Evolutionary conservation across 441 rosid species (phyloP).

Genomic region (Oxalis stricta): DNA sequence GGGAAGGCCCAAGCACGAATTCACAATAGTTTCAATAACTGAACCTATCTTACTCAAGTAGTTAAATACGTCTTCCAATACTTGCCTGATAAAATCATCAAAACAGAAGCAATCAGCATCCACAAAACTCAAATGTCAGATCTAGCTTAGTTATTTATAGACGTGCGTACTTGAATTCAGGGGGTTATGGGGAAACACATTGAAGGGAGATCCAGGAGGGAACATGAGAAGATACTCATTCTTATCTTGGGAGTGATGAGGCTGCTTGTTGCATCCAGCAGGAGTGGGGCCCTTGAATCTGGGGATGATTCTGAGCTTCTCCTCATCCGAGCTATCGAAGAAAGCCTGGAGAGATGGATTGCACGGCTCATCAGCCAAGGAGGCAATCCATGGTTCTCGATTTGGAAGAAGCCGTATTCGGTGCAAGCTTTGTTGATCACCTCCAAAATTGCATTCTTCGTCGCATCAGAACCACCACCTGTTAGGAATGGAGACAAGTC

Average conservation of each 20-base stretch:
- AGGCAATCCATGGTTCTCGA: conserved; percentile 33
- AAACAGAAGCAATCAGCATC: not conserved
- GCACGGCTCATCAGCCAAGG: conserved; percentile 18
- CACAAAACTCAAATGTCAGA: not conserved
- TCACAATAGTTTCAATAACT: conserved; percentile 27
- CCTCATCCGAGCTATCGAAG: conserved; percentile 20
- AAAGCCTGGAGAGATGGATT: conserved; percentile 24
- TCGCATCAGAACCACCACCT: conserved; percentile 18
- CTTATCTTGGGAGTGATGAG: conserved; percentile 22
- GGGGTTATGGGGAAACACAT: conserved; percentile 36
- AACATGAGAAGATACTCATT: conserved; percentile 26
- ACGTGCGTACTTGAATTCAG: conserved; percentile 21
- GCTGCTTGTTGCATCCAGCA: conserved; percentile 28
- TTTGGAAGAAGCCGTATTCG: conserved; percentile 35
- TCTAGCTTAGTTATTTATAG: no score
- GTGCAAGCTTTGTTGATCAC: conserved; percentile 24
- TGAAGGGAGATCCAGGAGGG: conserved; percentile 29
- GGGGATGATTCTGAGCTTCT: conserved; percentile 17
- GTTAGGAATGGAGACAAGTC: conserved; percentile 29
- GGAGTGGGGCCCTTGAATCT: conserved; percentile 18
- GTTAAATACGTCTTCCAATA: conserved; percentile 25
- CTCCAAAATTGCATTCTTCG: conserved; percentile 21
- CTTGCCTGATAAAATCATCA: conserved; percentile 14
- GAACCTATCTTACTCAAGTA: conserved; percentile 14
- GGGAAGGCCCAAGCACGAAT: conserved; percentile 32